A percentile compares a stretch with the other conserved stretches of the same genome.
Conservation (phyloP, 306 rosid species). For the Vicia faba region DNA sequence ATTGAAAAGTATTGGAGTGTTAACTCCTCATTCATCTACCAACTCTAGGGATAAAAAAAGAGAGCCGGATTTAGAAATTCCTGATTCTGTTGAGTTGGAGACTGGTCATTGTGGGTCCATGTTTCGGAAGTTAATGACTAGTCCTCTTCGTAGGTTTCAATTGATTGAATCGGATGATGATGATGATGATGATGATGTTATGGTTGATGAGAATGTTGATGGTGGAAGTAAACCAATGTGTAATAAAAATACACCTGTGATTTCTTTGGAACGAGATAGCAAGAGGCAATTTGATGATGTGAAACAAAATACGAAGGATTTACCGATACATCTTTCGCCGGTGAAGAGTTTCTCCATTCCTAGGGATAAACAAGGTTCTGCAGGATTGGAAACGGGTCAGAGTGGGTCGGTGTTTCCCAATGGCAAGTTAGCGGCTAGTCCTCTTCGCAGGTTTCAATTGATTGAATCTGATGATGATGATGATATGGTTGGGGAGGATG, state of each 20-base stretch:
- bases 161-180: slow-evolving; percentile 71
- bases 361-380: slow-evolving; percentile 49
- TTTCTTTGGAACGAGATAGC: slow-evolving; percentile 37
- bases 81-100: slow-evolving; percentile 41
- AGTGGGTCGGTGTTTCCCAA: slow-evolving; percentile 44
- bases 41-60: slow-evolving; percentile 44
- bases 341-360: slow-evolving; percentile 52
- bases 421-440: slow-evolving; percentile 63
- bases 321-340: slow-evolving; percentile 35
- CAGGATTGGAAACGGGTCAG: slow-evolving; percentile 38
- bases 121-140: slow-evolving; percentile 51
- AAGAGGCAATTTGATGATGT: slow-evolving; percentile 10
- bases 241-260: slow-evolving; percentile 20
- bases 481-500: slow-evolving; percentile 6
- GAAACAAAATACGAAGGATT: slow-evolving; percentile 43
- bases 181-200: slow-evolving; percentile 57
- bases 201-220: slow-evolving; percentile 15
- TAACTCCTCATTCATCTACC: slow-evolving; percentile 44
- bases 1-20: slow-evolving; percentile 55
- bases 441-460: slow-evolving; percentile 79
- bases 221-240: slow-evolving; percentile 31
- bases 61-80: slow-evolving; percentile 33
- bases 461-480: slow-evolving; percentile 74
- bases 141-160: slow-evolving; percentile 85
- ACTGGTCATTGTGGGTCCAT: slow-evolving; percentile 32